A percentile compares a stretch with the other conserved stretches of the same genome.
These are phyloP conservation scores for Beauveria varroae DNA, from an alignment of 2,329 filamentous ascomycete species.

Conservation along the genomic window DNA sequence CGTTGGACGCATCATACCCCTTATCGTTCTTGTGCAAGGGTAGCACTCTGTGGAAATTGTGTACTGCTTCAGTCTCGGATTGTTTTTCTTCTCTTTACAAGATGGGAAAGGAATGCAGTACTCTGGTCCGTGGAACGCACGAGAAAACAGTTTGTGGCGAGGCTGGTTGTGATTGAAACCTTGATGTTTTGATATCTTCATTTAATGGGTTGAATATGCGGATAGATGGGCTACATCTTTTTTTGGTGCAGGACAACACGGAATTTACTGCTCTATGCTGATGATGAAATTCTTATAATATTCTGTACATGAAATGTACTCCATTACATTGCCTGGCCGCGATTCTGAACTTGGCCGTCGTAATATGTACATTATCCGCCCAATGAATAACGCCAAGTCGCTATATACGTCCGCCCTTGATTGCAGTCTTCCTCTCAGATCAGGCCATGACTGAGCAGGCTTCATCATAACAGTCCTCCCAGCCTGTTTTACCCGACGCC, in stretches of 20 bases:
- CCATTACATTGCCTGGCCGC: background rate
- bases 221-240: background rate
- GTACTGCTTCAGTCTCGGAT: background rate
- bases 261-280: background rate
- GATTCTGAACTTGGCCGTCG: background rate
- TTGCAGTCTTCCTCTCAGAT: background rate
- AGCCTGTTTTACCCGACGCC: slow-evolving; percentile 1
- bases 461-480: slow-evolving; percentile 6
- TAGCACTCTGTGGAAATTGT: background rate
- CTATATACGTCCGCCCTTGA: background rate
- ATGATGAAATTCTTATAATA: background rate
- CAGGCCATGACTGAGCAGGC: slow-evolving; percentile 1
- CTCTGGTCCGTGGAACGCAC: background rate
- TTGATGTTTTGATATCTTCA: slow-evolving; percentile 3
- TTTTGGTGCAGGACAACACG: background rate
- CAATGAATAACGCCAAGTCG: background rate
- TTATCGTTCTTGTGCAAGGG: slow-evolving; percentile 3
- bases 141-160: background rate
- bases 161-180: slow-evolving; percentile 2
- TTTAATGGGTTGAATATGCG: slow-evolving; percentile 1
- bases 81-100: background rate
- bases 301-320: background rate
- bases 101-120: background rate
- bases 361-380: background rate
- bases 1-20: slow-evolving; percentile 10